A percentile compares a stretch with the other conserved stretches of the same genome.
These are phyloP conservation scores for Microbotryum saponariae DNA, from an alignment of 1,284 basidiomycete genomes.

Conservation along the genomic window DNA sequence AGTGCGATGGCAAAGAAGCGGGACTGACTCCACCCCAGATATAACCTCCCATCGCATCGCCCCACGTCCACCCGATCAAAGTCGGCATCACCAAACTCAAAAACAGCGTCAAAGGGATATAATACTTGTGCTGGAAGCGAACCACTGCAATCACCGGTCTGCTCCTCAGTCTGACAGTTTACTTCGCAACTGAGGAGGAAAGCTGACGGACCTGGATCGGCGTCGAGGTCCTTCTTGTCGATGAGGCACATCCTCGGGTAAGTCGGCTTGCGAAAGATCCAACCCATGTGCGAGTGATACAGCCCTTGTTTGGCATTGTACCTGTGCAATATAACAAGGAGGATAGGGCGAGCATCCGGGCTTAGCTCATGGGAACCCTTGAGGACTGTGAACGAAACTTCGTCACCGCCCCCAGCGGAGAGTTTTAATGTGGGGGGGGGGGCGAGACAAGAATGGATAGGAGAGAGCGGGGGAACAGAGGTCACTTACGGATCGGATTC, in stretches of 20 bases:
- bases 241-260: conserved; percentile 59
- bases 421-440: neutral
- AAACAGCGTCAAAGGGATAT: conserved; percentile 55
- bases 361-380: neutral
- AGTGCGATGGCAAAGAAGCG: conserved; percentile 47
- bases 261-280: conserved; percentile 70
- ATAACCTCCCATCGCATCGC: conserved; percentile 56
- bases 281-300: conserved; percentile 69
- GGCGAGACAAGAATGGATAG: neutral
- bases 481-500: conserved; percentile 52
- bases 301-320: conserved; percentile 66
- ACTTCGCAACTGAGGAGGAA: neutral
- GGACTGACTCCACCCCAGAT: conserved; percentile 60
- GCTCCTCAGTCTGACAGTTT: too few species aligned
- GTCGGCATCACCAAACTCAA: conserved; percentile 56
- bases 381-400: neutral
- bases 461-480: neutral
- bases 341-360: neutral
- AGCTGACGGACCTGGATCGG: conserved; percentile 43
- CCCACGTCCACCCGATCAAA: conserved; percentile 52
- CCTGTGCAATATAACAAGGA: neutral
- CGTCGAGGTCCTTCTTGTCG: conserved; percentile 61
- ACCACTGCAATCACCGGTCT: conserved; percentile 50
- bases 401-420: neutral
- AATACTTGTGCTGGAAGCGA: conserved; percentile 61